Evolutionary conservation across 139 green algal species (phyloP).

Genomic region (Diplosphaera chodatii): DNA sequence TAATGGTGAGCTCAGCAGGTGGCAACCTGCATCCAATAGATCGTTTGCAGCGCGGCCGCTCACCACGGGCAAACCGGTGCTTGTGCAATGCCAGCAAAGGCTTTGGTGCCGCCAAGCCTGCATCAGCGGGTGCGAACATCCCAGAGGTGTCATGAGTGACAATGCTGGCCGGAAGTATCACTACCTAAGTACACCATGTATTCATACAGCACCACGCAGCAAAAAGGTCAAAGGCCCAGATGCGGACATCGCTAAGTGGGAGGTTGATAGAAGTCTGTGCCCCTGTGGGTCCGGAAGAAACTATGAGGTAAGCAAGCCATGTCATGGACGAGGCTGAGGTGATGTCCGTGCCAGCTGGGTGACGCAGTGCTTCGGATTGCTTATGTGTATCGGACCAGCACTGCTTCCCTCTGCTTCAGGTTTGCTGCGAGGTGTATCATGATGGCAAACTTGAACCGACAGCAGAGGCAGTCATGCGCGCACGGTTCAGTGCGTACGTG

Average conservation of each 20-base stretch:
- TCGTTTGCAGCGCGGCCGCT: too few relatives aligned
- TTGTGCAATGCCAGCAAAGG: not conserved
- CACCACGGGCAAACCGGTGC: too few relatives aligned
- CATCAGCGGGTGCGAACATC: not conserved
- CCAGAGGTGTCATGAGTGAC: too few relatives aligned
- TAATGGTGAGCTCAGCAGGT: too few relatives aligned
- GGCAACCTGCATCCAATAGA: too few relatives aligned
- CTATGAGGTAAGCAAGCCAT: conserved; percentile 10
- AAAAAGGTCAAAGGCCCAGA: not conserved
- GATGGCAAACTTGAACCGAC: conserved; percentile 10
- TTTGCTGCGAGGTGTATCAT: conserved; percentile 34
- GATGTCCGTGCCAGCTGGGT: not conserved
- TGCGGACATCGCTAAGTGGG: not conserved
- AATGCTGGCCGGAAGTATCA: too few relatives aligned
- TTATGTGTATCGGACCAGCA: too few relatives aligned
- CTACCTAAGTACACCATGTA: too few relatives aligned
- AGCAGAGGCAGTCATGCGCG: conserved; percentile 30
- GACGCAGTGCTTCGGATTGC: not conserved
- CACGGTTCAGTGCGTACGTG: conserved; percentile 22
- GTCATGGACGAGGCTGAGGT: too few relatives aligned
- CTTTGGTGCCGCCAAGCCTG: not conserved
- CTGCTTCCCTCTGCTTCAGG: not conserved
- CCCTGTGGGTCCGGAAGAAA: conserved; percentile 16
- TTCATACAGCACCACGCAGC: too few relatives aligned
- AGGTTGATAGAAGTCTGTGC: conserved; percentile 10